These are phyloP conservation scores for Cyclotella atomus DNA, from an alignment of 108 stramenopile genomes.

Conservation along the genomic window DNA sequence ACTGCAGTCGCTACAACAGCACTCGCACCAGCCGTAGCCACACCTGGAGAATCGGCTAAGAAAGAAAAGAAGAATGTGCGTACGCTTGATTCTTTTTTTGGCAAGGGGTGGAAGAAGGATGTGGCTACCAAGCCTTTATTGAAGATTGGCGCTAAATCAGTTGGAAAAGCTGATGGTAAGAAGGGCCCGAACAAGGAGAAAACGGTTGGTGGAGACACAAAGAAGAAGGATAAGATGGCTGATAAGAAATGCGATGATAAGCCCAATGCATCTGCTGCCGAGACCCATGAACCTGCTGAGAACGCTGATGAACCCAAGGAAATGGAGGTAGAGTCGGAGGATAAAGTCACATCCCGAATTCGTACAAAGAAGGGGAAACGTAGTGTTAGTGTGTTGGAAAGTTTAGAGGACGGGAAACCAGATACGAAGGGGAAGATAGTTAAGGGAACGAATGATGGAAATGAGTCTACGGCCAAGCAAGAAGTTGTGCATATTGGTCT, in stretches of 20 bases:
- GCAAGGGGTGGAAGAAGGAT: conserved; percentile 9
- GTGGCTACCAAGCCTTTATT: not conserved
- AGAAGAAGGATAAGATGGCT: not conserved
- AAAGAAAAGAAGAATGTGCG: conserved; percentile 4
- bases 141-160: not conserved
- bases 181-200: not conserved
- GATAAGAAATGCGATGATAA: not conserved
- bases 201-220: not conserved
- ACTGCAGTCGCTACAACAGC: not conserved
- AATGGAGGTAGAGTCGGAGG: not conserved
- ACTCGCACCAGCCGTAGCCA: not conserved
- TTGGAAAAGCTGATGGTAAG: not conserved
- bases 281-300: no score
- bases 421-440: not conserved
- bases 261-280: not conserved
- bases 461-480: not conserved
- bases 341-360: not conserved
- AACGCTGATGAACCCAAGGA: no score
- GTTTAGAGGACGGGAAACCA: not conserved
- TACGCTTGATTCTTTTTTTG: conserved; percentile 5
- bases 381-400: not conserved
- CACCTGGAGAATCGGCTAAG: not conserved
- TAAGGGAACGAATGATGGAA: not conserved
- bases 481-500: not conserved
- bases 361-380: not conserved